These are phyloP conservation scores for Heterobasidion irregulare DNA, from an alignment of 1,284 basidiomycete genomes.

Conservation along the genomic window DNA sequence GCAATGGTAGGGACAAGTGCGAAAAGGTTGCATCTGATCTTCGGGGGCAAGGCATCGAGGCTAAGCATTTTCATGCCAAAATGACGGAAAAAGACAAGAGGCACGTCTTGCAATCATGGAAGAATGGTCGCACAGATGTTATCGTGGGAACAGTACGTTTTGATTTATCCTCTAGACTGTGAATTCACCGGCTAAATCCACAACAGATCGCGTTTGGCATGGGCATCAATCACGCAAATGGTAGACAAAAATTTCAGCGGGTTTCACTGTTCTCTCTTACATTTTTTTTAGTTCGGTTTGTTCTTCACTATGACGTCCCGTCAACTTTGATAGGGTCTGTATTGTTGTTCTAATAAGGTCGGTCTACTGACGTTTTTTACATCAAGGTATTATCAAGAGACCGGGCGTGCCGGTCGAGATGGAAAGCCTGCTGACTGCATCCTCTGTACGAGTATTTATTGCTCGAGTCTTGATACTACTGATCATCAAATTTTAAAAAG, in stretches of 20 bases:
- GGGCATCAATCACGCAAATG: slow-evolving; percentile 91
- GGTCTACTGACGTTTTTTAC: slow-evolving; percentile 1
- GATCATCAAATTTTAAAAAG: slow-evolving; percentile 20
- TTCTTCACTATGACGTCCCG: slow-evolving; percentile 71
- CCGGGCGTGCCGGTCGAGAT: slow-evolving; percentile 79
- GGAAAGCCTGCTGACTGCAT: slow-evolving; percentile 58
- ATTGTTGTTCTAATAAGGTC: neutral
- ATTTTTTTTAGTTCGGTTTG: slow-evolving; percentile 55
- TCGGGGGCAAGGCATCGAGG: slow-evolving; percentile 49
- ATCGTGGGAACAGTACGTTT: slow-evolving; percentile 81
- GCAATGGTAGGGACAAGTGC: slow-evolving; percentile 62
- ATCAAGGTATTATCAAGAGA: slow-evolving; percentile 75
- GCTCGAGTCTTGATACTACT: neutral
- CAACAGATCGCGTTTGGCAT: slow-evolving; percentile 82
- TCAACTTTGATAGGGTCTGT: slow-evolving; percentile 57
- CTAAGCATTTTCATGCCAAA: slow-evolving; percentile 84
- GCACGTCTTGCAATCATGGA: slow-evolving; percentile 69
- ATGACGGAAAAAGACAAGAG: slow-evolving; percentile 63
- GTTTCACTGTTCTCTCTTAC: slow-evolving; percentile 2
- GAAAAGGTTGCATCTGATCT: slow-evolving; percentile 73
- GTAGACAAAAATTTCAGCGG: slow-evolving; percentile 24
- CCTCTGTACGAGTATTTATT: slow-evolving; percentile 29
- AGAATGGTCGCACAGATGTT: slow-evolving; percentile 63
- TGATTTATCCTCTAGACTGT: neutral
- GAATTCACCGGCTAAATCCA: slow-evolving; percentile 1